Conservation (phyloP, 2,329 filamentous ascomycete genomes). For the Teratosphaeria epicoccoides region DNA sequence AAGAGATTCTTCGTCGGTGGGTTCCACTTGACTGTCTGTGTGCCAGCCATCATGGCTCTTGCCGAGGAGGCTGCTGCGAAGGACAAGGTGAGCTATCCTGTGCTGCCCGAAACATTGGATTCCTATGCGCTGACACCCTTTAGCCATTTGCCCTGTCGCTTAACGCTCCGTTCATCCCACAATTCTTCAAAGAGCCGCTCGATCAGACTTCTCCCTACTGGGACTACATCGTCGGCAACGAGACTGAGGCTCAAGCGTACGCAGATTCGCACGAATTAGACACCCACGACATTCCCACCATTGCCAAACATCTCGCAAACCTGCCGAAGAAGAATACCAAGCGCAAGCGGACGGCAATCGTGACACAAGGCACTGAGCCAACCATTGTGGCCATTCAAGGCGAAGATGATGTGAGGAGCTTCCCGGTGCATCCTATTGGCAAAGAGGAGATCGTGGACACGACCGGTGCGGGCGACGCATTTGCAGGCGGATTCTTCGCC, state of each 20-base stretch:
- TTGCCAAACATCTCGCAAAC: constrained; percentile 74
- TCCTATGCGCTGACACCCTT: constrained; percentile 5
- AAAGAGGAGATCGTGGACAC: constrained; percentile 81
- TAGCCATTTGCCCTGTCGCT: constrained; percentile 76
- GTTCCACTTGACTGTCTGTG: constrained; percentile 94
- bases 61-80: constrained; percentile 79
- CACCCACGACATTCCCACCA: constrained; percentile 68
- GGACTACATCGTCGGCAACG: constrained; percentile 94
- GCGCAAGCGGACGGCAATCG: constrained; percentile 74
- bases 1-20: constrained; percentile 88
- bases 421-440: constrained; percentile 69
- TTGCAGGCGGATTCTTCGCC: constrained; percentile 86
- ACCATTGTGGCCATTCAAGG: constrained; percentile 67
- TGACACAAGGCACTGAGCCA: constrained; percentile 89
- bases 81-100: constrained; percentile 56
- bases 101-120: background rate
- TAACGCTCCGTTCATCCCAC: constrained; percentile 87
- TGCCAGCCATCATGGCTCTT: constrained; percentile 78
- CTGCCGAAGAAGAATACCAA: constrained; percentile 85
- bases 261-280: constrained; percentile 67
- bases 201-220: constrained; percentile 82
- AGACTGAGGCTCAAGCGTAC: constrained; percentile 84
- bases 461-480: constrained; percentile 91
- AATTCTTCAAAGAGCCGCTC: constrained; percentile 96
- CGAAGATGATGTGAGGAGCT: constrained; percentile 56